Evolutionary conservation across 192 early-diverging fungal species (phyloP), one percentile per base, ranked within the genome.

Genomic region (Linnemannia exigua): DNA sequence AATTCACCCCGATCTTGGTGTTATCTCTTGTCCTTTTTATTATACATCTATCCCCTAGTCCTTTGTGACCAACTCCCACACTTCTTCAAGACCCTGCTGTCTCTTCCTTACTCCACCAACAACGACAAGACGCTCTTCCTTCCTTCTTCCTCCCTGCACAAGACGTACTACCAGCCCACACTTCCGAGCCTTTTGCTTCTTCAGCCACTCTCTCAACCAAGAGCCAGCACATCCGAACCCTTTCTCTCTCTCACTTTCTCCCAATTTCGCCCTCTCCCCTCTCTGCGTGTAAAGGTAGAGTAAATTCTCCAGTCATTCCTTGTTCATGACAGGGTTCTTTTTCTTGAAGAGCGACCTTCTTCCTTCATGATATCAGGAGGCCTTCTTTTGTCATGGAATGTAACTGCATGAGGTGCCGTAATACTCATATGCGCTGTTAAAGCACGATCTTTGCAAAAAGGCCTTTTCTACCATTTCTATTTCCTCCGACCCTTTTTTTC

Each of bases 1-100:
- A 48, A 35, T 54, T 50, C 46, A 14, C 37, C 37, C 22, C n/a
- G 67, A 78, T 78, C 68, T 78, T 37, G 8, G 76, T 70, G 76
- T 70, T 75, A 75, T 46, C 74, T 72, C n/a, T 33, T 0, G 33
- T 1, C 20, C 35, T 41, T 36, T 51, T 58, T 78, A n/a, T 19
- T 38, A 35, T 67, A 38, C 69, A 50, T 70, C 35, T 41, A 52
- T 69, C 38, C 25, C 28, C 31, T 61, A 28, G 58, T 14, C 28
- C 25, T 33, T 31, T 63, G 58, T 33, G 58, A 31, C 31, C 58
- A 9, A 0, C 22, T 25, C 54, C 58, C 28, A n/a, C n/a, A n/a
- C n/a, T n/a, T 31, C 28, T 3, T 31, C 14, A 63, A 63, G 25
- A 63, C 28, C 3, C 58, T 31, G 11, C 28, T 31, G 28, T 3